Base-by-base conservation (phyloP, 352 stramenopile species). In the Phytophthora melonis region DNA sequence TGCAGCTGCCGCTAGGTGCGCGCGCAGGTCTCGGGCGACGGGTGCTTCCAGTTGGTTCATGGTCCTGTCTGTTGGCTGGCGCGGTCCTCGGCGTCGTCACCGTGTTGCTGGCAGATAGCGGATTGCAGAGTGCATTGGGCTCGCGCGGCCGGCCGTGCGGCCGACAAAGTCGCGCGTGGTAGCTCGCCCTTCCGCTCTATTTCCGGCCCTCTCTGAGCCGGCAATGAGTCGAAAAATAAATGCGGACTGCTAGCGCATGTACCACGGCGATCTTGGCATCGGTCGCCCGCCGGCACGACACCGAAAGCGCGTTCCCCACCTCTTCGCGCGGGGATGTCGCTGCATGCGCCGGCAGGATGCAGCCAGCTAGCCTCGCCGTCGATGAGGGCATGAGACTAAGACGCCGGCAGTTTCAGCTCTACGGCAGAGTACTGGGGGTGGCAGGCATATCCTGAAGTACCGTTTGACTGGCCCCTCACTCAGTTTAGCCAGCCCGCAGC, bases 141-240 rank as follows among this genome's bases (percentile, higher is more conserved):
- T 41, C 13, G 8, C 9, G 34, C 58, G 54, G 54, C 23, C 23
- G 23, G 23, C 23, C 23, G 23, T 1, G 13, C 21, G 19, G 8
- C 43, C 6, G 55, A 16, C 55, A 58, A 68, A 70, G 66, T 72
- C 72, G 62, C 71, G 60, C 66, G 55, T 67, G 55, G 55, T 52
- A 16, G 41, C 41, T 49, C 41, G 49, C 32, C 30, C 58, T 78
- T 79, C 72, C 50, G 66, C 72, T 72, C 72, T 79, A 79, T 79
- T 79, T 79, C 72, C 19, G 63, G 68, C 63, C 57, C 16, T 14
- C 39, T 70, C 45, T 63, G 50, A 67, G 62, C 63, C 62, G 62
- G 36, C 23, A 34, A 70, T 65, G 66, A 74, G 54, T 78, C 66
- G 71, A 78, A 78, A 70, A 67, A 71, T 67, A 74, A 43, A 66